Evolutionary conservation across 495 filamentous ascomycete genomes (phyloP).

Genomic region (Xylaria flabelliformis): DNA sequence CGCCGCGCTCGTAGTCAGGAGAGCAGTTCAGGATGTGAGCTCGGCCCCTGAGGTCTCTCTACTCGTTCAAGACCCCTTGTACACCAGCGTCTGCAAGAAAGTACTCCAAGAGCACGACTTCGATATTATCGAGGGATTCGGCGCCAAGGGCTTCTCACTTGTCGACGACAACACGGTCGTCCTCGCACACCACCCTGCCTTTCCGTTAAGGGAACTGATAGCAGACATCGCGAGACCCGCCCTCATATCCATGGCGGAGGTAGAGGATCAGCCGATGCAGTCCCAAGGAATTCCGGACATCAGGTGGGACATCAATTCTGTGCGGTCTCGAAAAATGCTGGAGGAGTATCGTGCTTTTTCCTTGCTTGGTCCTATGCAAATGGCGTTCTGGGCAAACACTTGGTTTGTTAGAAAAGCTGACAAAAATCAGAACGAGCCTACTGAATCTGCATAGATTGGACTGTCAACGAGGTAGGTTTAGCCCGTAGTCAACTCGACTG

Average conservation of each 20-base stretch:
- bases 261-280: background rate
- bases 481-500: background rate
- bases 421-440: background rate
- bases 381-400: conserved; percentile 1
- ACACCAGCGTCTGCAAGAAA: conserved; percentile 41
- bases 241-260: background rate
- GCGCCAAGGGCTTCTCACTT: conserved; percentile 50
- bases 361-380: background rate
- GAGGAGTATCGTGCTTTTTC: background rate
- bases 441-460: background rate
- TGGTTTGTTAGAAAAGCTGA: conserved; percentile 5
- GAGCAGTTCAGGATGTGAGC: conserved; percentile 30
- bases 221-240: conserved; percentile 48
- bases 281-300: no score
- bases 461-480: background rate
- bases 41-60: conserved; percentile 31
- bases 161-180: conserved; percentile 47
- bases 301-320: background rate
- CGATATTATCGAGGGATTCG: conserved; percentile 46
- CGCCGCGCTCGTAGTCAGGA: conserved; percentile 23
- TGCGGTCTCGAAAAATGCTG: background rate
- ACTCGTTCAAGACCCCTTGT: conserved; percentile 44
- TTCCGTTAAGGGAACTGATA: conserved; percentile 43
- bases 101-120: conserved; percentile 45
- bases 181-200: conserved; percentile 43